A percentile compares a stretch with the other conserved stretches of the same genome.
Conservation (phyloP, 169 alveolate species). For the Amoebophrya sp. region DNA sequence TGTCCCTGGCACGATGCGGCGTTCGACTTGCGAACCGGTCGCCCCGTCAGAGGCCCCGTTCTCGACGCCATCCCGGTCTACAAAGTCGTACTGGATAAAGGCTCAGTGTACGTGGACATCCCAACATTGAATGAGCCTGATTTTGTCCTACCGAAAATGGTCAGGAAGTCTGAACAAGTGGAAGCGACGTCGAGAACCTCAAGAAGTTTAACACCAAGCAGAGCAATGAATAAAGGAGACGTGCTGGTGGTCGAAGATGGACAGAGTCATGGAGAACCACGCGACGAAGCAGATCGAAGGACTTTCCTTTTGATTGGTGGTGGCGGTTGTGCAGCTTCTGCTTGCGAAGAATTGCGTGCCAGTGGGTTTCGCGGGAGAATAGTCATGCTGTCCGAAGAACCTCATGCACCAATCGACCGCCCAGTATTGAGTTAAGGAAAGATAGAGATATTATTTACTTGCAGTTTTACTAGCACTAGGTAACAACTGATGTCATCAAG, state of each 20-base stretch:
- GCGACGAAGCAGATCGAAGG: background rate
- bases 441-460: too few species aligned
- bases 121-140: background rate
- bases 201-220: too few species aligned
- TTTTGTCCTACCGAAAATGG: background rate
- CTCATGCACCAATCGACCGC: slow-evolving; percentile 11
- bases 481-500: too few species aligned
- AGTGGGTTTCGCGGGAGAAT: background rate
- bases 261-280: too few species aligned
- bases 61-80: slow-evolving; percentile 23
- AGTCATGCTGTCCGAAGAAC: slow-evolving; percentile 7
- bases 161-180: too few species aligned
- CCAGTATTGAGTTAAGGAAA: too few species aligned
- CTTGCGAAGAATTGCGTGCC: background rate
- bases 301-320: background rate
- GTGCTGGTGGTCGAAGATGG: too few species aligned
- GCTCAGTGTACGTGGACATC: slow-evolving; percentile 2
- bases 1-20: slow-evolving; percentile 30
- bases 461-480: too few species aligned
- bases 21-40: slow-evolving; percentile 10
- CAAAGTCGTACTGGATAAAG: background rate
- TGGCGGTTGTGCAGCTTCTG: background rate
- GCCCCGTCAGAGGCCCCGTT: slow-evolving; percentile 17
- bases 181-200: too few species aligned
- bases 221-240: too few species aligned